Conservation (phyloP, 345 rosid genomes). For the Populus alba region DNA sequence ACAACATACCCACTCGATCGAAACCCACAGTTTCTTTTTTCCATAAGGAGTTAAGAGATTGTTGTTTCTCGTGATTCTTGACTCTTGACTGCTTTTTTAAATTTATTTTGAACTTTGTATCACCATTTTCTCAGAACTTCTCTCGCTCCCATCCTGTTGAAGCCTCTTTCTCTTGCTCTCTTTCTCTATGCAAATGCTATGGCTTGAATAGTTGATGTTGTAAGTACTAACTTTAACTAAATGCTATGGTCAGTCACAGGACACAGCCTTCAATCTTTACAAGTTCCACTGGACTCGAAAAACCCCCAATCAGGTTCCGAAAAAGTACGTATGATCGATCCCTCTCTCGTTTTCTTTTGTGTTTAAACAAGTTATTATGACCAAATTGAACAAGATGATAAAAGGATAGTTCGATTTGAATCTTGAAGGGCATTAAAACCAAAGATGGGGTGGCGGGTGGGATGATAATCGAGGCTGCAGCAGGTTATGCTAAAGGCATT, state of each 20-base stretch:
- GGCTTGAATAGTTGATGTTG: not conserved
- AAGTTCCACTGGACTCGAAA: not conserved
- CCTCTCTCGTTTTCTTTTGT: not conserved
- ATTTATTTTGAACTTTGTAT: no score
- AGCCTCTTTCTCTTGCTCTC: not conserved
- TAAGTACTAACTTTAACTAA: not conserved
- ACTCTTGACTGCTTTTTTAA: no score
- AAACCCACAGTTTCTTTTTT: no score
- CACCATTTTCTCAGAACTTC: no score
- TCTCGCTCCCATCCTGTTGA: no score
- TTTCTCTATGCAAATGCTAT: no score
- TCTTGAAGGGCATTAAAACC: conserved; percentile 14
- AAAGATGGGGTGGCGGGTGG: conserved; percentile 1
- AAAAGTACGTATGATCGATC: not conserved
- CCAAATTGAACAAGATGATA: not conserved
- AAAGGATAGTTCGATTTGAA: not conserved
- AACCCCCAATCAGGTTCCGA: not conserved
- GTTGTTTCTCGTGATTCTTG: no score
- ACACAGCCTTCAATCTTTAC: conserved; percentile 5
- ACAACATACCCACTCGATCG: no score
- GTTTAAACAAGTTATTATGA: not conserved
- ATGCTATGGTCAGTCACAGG: conserved; percentile 7
- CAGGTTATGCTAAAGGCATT: conserved; percentile 14
- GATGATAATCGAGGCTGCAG: conserved; percentile 8
- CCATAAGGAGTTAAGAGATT: no score